A percentile compares a stretch with the other conserved stretches of the same genome.
These are phyloP conservation scores for Colletotrichum chrysophilum DNA, from an alignment of 2,329 filamentous ascomycete genomes.

Conservation along the genomic window DNA sequence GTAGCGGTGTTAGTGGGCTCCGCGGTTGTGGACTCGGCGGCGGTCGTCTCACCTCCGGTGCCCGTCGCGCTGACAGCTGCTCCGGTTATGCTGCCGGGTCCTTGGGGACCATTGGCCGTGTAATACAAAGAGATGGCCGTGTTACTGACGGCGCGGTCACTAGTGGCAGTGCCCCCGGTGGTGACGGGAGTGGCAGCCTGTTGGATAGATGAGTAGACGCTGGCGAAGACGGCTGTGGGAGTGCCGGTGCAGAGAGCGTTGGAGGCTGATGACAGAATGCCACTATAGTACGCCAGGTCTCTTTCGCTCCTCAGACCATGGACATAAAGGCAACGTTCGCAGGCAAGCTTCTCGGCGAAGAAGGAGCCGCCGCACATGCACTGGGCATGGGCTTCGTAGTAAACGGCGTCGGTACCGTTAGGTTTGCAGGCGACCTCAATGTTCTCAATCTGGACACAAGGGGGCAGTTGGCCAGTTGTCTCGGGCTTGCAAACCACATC, in stretches of 20 bases:
- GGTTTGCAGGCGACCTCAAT: constrained; percentile 34
- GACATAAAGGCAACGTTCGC: constrained; percentile 43
- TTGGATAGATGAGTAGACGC: constrained; percentile 36
- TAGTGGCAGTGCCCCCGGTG: constrained; percentile 32
- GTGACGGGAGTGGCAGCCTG: constrained; percentile 31
- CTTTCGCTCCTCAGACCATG: constrained; percentile 44
- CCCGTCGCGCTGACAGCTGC: constrained; percentile 39
- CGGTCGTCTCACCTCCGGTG: constrained; percentile 19
- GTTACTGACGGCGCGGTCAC: constrained; percentile 38
- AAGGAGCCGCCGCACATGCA: constrained; percentile 42
- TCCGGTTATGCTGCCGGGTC: constrained; percentile 47
- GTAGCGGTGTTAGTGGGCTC: not conserved
- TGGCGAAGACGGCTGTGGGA: constrained; percentile 39
- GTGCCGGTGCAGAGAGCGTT: constrained; percentile 39
- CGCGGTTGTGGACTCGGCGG: not conserved
- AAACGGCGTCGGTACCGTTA: constrained; percentile 29
- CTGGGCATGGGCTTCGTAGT: constrained; percentile 25
- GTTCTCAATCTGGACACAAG: constrained; percentile 32
- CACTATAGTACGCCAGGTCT: constrained; percentile 35
- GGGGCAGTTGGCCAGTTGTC: constrained; percentile 23
- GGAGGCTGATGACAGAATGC: constrained; percentile 39
- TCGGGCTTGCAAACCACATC: constrained; percentile 21
- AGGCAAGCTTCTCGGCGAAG: constrained; percentile 48
- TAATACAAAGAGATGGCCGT: constrained; percentile 49
- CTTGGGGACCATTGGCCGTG: constrained; percentile 41